Percentiles rank a stretch among this genome's conserved stretches.
These are phyloP conservation scores for Cardamine chenopodiifolia DNA, from an alignment of 345 rosid species.

Conservation along the genomic window DNA sequence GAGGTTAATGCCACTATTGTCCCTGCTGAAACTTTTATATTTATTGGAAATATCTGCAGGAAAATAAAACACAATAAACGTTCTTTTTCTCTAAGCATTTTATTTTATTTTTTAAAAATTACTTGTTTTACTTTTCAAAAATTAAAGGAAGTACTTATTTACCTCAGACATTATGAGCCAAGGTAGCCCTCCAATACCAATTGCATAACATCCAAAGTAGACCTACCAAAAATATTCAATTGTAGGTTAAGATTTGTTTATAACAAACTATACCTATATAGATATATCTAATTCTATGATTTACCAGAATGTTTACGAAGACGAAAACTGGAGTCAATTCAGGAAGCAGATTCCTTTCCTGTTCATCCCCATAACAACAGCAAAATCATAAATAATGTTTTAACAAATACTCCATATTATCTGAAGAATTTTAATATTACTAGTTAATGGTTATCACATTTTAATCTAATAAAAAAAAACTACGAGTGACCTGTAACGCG, in stretches of 20 bases:
- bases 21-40: conserved; percentile 55
- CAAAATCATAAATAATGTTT: neutral
- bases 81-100: neutral
- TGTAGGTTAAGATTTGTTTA: neutral
- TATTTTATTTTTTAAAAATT: neutral
- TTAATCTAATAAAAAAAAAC: neutral
- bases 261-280: neutral
- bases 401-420: neutral
- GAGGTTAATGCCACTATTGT: conserved; percentile 48
- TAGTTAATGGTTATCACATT: neutral
- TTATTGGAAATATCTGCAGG: conserved; percentile 54
- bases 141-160: neutral
- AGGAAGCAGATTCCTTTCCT: conserved; percentile 30
- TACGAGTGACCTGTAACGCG: conserved; percentile 49
- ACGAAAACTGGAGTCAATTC: conserved; percentile 27
- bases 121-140: neutral
- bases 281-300: neutral
- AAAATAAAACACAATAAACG: neutral
- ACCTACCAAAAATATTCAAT: conserved; percentile 25
- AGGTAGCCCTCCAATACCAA: conserved; percentile 50
- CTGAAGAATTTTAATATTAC: neutral
- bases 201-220: conserved; percentile 31
- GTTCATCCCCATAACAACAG: conserved; percentile 12
- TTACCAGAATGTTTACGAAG: conserved; percentile 32
- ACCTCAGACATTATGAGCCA: conserved; percentile 59